Evolutionary conservation across 2,329 filamentous ascomycete genomes (phyloP), one percentile per base, ranked within the genome.

Genomic region (Torrubiellomyces zombiae): DNA sequence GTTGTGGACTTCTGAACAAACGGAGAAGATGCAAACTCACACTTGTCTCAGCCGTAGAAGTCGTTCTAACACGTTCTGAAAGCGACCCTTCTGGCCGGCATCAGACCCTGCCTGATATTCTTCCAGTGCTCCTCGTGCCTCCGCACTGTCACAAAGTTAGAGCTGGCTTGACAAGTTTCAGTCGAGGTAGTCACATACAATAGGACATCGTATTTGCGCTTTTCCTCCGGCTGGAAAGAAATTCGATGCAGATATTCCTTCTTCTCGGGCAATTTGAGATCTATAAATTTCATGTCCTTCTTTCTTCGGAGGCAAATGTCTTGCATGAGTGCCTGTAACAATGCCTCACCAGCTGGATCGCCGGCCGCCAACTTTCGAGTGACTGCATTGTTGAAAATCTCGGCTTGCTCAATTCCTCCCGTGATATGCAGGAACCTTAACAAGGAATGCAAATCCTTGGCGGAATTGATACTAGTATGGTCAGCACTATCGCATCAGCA

Each of bases 281-380:
- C 80, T 26, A 93, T 67, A 40, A 91, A 92, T 5, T 64, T 63
- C 82, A 93, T 92, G 28, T 86, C 75, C 45, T 93, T 93, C 47
- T 73, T 76, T 18, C 83, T 69, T 18, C 83, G 68, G 13, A 93
- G 58, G 38, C 79, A 89, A 23, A 92, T 64, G 11, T 77, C 72
- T n/a, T 63, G 61, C 70, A 92, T 85, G 21, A 92, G 60, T 5
- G 70, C 63, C 40, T 86, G 77, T 4, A 91, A 60, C 4, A 86
- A 54, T 8, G 62, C 48, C 23, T 70, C 71, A 9, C 72, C 75
- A 17, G 60, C 53, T 1, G 52, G 45, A 10, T 72, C 61, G 2
- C 67, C 69, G 5, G 46, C 27, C 26, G 62, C 63, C 7, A 91
- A 58, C 4, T 76, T 76, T 16, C 78, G 66, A 19, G 75, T 72